Evolutionary conservation across 495 filamentous ascomycete species (phyloP), one percentile per base, ranked within the genome.

Genomic region (Thermochaetoides thermophila): DNA sequence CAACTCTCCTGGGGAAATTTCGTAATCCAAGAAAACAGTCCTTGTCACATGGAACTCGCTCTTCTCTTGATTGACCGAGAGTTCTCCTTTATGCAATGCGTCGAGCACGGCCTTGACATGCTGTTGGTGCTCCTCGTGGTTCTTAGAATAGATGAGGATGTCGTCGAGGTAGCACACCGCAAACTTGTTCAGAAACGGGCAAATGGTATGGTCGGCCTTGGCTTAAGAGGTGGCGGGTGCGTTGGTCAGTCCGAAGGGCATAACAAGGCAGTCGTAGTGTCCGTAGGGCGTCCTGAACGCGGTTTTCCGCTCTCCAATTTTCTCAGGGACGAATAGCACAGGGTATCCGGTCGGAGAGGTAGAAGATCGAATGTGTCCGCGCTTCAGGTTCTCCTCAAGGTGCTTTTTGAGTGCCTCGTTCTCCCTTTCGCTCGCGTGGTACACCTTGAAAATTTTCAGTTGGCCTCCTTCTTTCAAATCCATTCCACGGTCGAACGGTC

Each of bases 121-220:
- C 5, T 10, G 3, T 13, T 27, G 21, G 18, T 40, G 12, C 22
- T 40, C 38, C 20, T 35, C 17, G 11, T 20, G 21, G 13, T 12
- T 31, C 12, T 35, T 35, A 1, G 28, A 31, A 23, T 15, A 40
- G 27, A 40, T 35, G 5, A 40, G 22, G 11, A 40, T 35, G n/a
- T n/a, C n/a, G n/a, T n/a, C n/a, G n/a, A n/a, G n/a, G n/a, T n/a
- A n/a, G n/a, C n/a, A 17, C 35, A 40, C 23, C 21, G 5, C 12
- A 7, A 27, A 35, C 6, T 35, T 22, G 17, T 40, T 29, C 8
- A 40, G 12, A 17, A 10, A 25, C 10, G 5, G 5, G 12, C 10
- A 2, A 5, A 40, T 29, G 1, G 13, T 21, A 27, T 40, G 27
- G 17, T 40, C 11, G 7, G 35, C 17, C 2, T n/a, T n/a, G n/a